phyloP scores from a whole-genome alignment of 2,329 filamentous ascomycete genomes.

The Epichloe gansuensis region DNA sequence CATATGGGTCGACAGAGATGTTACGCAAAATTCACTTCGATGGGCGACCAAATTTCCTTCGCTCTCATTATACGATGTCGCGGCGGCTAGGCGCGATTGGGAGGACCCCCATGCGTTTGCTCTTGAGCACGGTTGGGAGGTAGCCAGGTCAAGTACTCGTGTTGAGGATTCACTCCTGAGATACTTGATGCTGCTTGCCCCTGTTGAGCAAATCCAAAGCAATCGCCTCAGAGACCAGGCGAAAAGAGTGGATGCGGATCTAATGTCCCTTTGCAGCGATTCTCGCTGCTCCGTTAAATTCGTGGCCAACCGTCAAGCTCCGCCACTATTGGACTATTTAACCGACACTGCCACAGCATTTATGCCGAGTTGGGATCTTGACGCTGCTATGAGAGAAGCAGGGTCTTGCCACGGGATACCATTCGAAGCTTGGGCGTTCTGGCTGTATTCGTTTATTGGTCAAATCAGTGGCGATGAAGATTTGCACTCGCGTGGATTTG shows the following conservation, averaged over 20 bases:
- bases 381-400: conserved; percentile 16
- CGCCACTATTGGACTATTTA: conserved; percentile 22
- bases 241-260: conserved; percentile 21
- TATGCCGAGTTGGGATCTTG: conserved; percentile 17
- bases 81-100: conserved; percentile 25
- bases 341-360: conserved; percentile 20
- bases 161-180: conserved; percentile 21
- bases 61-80: conserved; percentile 32
- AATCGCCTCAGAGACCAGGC: conserved; percentile 16
- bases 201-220: conserved; percentile 13
- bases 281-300: conserved; percentile 21
- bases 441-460: conserved; percentile 27
- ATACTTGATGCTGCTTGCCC: conserved; percentile 24
- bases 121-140: conserved; percentile 21
- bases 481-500: conserved; percentile 12
- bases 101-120: conserved; percentile 12
- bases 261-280: conserved; percentile 21
- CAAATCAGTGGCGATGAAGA: conserved; percentile 24
- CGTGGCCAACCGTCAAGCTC: conserved; percentile 17
- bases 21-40: conserved; percentile 26
- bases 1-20: conserved; percentile 29
- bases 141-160: conserved; percentile 12
- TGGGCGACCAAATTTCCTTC: conserved; percentile 30
- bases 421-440: conserved; percentile 29
- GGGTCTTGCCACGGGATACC: conserved; percentile 21